Evolutionary conservation across 306 rosid species (phyloP).

Genomic region (Comarum palustre): DNA sequence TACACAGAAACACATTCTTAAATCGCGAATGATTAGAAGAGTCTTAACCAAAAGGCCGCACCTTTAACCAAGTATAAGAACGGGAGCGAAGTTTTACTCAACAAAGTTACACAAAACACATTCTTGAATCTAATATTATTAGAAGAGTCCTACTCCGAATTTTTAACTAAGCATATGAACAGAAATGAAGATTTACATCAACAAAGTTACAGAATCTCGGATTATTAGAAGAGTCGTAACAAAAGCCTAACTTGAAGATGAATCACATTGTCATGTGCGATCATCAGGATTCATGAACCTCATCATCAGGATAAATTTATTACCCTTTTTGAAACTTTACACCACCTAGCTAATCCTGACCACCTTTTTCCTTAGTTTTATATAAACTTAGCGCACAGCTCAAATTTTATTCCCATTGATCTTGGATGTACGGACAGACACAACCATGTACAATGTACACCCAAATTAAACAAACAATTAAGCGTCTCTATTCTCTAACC

Average conservation of each 20-base stretch:
- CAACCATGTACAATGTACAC: background rate
- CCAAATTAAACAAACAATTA: background rate
- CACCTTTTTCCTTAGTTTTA: background rate
- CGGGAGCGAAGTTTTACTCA: no score
- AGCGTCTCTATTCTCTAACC: background rate
- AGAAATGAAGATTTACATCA: no score
- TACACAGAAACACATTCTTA: no score
- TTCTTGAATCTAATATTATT: no score
- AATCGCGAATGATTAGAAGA: no score
- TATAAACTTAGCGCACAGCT: background rate
- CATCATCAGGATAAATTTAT: no score
- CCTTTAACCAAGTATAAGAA: background rate
- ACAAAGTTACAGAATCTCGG: background rate
- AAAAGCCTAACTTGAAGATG: constrained; percentile 27
- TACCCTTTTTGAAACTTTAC: background rate
- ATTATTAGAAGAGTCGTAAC: background rate
- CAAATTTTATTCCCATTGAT: background rate
- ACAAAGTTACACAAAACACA: no score
- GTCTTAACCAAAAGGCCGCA: background rate
- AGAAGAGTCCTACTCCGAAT: no score
- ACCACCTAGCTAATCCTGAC: background rate
- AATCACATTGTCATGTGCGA: constrained; percentile 30
- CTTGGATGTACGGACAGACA: constrained; percentile 13
- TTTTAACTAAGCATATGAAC: no score
- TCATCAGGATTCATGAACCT: constrained; percentile 24